Base-by-base conservation (phyloP, 495 filamentous ascomycete species). In the Penicillium pancosmium region DNA sequence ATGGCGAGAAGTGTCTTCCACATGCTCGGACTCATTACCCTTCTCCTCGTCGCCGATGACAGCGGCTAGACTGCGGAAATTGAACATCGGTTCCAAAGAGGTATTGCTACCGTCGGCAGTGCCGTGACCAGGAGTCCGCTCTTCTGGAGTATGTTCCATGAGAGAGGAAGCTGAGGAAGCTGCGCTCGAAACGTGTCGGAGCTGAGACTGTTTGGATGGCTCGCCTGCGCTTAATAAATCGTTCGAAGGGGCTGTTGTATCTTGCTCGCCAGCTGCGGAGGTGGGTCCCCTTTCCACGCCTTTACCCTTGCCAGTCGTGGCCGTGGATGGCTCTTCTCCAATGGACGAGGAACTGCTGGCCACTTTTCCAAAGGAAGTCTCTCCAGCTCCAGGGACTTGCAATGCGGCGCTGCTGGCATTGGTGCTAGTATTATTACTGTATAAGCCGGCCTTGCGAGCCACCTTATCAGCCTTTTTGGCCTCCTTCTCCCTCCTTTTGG, bases 61-160 rank as follows among this genome's bases (percentile, higher is more conserved):
- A 57, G 88, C 90, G 4, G 90, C 90, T 25, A 97, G 77, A 62
- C 91, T 96, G 54, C 90, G 79, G 65, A 97, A 97, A 71, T 95
- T 96, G 76, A 96, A 93, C 85, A 96, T 85, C 2, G 90, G 85
- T 64, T 97, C 93, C 0, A 78, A 71, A 48, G 84, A 82, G 2
- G 82, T 74, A 59, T 78, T 83, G 23, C 78, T 82, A 8, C 81
- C 82, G 52, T 78, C 74, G 21, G 69, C 67, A n/a, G 73, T n/a
- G 18, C 61, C 50, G 63, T 58, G 73, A 43, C 61, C 61, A 65
- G 76, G 35, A 70, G 70, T 51, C 67, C 73, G 67, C 71, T 84
- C 63, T 2, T 82, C 88, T 2, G 82, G 76, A 15, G 78, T 74
- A 15, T 84, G 89, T 50, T 92, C 90, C 19, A 84, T 76, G 10